Evolutionary conservation across 176 grass and related monocot genomes (phyloP).

Genomic region (Triticum turgidum): DNA sequence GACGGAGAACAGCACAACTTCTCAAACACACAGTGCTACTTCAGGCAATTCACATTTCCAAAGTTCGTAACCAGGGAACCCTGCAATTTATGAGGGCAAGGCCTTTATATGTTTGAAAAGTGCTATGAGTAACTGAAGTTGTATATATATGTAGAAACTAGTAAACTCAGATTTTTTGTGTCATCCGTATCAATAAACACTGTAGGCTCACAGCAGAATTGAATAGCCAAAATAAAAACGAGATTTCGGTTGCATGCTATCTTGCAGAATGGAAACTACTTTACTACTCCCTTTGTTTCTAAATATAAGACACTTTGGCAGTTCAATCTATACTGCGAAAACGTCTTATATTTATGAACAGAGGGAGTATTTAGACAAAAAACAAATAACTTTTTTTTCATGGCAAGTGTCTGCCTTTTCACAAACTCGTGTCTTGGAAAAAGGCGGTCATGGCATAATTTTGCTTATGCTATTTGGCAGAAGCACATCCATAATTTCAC

Average conservation of each 20-base stretch:
- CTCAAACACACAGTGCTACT: constrained; percentile 36
- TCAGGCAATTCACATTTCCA: constrained; percentile 24
- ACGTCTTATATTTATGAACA: too few relatives aligned
- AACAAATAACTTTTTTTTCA: neutral
- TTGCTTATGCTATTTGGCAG: neutral
- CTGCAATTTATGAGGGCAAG: constrained; percentile 20
- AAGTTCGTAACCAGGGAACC: constrained; percentile 25
- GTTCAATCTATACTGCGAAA: too few relatives aligned
- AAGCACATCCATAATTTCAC: neutral
- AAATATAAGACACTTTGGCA: too few relatives aligned
- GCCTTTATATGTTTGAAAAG: constrained; percentile 6
- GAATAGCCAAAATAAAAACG: neutral
- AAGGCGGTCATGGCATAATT: neutral
- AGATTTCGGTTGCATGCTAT: neutral
- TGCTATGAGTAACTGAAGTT: constrained; percentile 9
- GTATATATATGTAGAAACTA: constrained; percentile 31
- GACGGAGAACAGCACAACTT: constrained; percentile 49
- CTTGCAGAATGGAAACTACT: too few relatives aligned
- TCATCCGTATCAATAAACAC: constrained; percentile 4
- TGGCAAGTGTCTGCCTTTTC: neutral
- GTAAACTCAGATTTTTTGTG: neutral
- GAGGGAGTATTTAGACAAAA: too few relatives aligned
- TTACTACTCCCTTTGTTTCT: too few relatives aligned
- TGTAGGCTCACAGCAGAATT: constrained; percentile 16
- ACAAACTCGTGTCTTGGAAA: neutral